A percentile compares a stretch with the other conserved stretches of the same genome.
phyloP scores from a whole-genome alignment of 2,329 filamentous ascomycete genomes.

The Pestalotiopsis sp. region DNA sequence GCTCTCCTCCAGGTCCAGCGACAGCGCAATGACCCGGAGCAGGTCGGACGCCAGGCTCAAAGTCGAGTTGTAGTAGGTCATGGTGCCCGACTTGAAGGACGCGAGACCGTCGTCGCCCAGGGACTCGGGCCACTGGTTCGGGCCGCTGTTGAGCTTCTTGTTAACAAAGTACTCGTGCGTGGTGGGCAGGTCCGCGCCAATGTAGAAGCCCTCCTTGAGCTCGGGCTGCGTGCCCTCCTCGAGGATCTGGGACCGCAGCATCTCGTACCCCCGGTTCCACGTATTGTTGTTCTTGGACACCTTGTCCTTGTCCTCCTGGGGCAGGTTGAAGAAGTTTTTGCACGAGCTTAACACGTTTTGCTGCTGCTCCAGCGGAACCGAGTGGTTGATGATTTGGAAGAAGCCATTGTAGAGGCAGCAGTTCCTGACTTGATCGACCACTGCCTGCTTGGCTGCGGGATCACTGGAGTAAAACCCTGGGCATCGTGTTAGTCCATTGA shows the following conservation, averaged over 20 bases:
- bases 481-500: neutral
- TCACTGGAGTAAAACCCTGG: conserved; percentile 23
- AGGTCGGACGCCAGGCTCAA: conserved; percentile 6
- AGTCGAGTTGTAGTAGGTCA: conserved; percentile 10
- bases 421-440: conserved; percentile 39
- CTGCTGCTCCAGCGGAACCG: conserved; percentile 4
- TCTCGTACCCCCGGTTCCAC: conserved; percentile 14
- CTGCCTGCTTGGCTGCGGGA: conserved; percentile 26
- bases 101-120: conserved; percentile 28
- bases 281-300: conserved; percentile 11
- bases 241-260: conserved; percentile 12
- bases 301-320: conserved; percentile 12
- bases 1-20: conserved; percentile 10
- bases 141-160: conserved; percentile 30
- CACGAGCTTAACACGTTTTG: neutral
- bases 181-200: conserved; percentile 7
- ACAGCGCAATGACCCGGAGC: conserved; percentile 7
- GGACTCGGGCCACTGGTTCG: conserved; percentile 22
- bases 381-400: conserved; percentile 14
- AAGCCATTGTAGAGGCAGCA: conserved; percentile 36
- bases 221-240: conserved; percentile 20
- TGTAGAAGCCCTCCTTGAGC: conserved; percentile 16
- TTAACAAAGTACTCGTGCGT: conserved; percentile 38
- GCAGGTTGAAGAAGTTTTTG: conserved; percentile 9
- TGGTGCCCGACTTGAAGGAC: conserved; percentile 18